Percentiles rank a stretch among this genome's conserved stretches.
Evolutionary conservation across 176 grass and related monocot genomes (phyloP).

Genomic region (Hordeum marinum): DNA sequence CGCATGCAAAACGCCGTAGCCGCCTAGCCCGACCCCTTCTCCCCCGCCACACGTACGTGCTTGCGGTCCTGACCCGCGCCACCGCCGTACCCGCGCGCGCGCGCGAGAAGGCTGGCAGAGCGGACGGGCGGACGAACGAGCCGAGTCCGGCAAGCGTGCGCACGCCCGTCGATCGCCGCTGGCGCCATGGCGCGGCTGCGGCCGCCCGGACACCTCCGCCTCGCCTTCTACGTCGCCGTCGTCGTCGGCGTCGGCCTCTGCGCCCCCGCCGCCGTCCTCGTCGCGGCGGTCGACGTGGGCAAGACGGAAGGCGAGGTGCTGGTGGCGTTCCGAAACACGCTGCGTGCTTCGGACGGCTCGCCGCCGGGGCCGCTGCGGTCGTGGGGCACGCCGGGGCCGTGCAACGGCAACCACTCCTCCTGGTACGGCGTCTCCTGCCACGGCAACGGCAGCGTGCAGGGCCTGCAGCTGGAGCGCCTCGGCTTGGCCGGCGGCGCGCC

Average conservation of each 20-base stretch:
- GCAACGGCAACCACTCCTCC: slow-evolving; percentile 23
- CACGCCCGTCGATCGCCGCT: not conserved
- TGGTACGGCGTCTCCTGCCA: slow-evolving; percentile 87
- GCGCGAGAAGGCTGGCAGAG: not conserved
- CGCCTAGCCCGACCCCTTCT: not conserved
- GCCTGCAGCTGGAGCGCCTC: slow-evolving; percentile 72
- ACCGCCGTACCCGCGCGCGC: not conserved
- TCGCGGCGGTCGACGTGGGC: not conserved
- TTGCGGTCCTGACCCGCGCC: not conserved
- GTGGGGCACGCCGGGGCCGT: slow-evolving; percentile 46
- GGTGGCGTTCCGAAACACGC: slow-evolving; percentile 54
- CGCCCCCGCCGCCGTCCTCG: not conserved
- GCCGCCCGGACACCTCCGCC: not conserved
- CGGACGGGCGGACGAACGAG: not conserved
- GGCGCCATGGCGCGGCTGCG: slow-evolving; percentile 37
- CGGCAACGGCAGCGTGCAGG: slow-evolving; percentile 58
- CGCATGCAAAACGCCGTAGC: slow-evolving; percentile 22
- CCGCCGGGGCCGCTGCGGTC: slow-evolving; percentile 45
- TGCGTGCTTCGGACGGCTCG: slow-evolving; percentile 30
- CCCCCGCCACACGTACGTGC: slow-evolving; percentile 14
- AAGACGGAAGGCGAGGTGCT: slow-evolving; percentile 45
- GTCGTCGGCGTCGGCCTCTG: not conserved
- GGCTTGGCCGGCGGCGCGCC: slow-evolving; percentile 46
- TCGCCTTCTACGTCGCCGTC: not conserved
- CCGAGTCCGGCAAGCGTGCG: not conserved